These are phyloP conservation scores for Nicotiana noctiflora DNA, from an alignment of 257 asterid genomes.

Conservation along the genomic window DNA sequence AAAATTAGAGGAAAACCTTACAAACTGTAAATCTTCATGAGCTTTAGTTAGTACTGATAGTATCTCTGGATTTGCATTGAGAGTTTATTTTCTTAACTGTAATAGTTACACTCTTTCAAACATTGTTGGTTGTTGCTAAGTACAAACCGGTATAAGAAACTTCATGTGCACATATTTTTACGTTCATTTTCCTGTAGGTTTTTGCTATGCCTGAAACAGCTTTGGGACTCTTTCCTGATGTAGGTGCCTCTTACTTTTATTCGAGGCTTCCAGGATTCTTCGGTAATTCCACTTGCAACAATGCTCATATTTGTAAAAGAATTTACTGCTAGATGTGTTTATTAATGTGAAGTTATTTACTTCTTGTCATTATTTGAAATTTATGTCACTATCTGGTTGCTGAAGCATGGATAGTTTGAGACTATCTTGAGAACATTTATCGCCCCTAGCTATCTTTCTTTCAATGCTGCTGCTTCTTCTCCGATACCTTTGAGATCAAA, in stretches of 20 bases:
- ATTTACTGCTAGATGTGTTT: background rate
- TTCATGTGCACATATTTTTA: background rate
- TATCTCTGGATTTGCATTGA: background rate
- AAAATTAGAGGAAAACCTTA: background rate
- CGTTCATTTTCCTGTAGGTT: slow-evolving; percentile 46
- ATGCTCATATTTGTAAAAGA: background rate
- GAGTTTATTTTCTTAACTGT: background rate
- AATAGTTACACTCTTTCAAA: background rate
- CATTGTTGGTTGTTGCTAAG: background rate
- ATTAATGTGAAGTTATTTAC: background rate
- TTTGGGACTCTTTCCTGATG: slow-evolving; percentile 90
- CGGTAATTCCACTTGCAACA: slow-evolving; percentile 43
- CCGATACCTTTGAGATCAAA: background rate
- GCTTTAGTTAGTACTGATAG: background rate
- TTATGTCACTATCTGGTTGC: background rate
- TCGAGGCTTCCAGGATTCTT: slow-evolving; percentile 90
- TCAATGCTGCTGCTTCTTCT: background rate
- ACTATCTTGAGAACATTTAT: background rate
- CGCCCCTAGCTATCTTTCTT: background rate
- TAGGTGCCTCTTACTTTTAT: slow-evolving; percentile 86
- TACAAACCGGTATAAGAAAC: background rate
- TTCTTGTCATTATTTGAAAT: background rate
- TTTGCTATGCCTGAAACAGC: slow-evolving; percentile 99
- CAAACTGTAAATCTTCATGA: background rate
- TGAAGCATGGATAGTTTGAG: background rate